Base-by-base conservation (phyloP, 1,139 yeast species). In the Pichia sp. region DNA sequence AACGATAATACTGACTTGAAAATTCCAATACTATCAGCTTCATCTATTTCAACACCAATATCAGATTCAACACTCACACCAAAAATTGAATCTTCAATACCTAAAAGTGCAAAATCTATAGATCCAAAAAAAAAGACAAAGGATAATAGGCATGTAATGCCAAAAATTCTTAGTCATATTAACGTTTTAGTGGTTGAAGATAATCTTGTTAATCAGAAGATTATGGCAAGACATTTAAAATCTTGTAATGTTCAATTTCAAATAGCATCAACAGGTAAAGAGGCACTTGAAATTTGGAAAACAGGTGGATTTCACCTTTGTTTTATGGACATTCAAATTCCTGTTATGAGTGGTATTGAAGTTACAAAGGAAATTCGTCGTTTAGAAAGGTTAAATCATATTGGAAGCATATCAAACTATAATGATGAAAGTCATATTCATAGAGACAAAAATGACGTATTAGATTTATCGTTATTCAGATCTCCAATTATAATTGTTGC, bases 401-500 rank as follows among this genome's bases (percentile, higher is more conserved):
- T 91, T 58, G 97, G 97, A 13, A 90, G 85, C 22, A 50, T 48
- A 22, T 42, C 55, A 14, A 28, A 45, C 22, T 44, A 51, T 38
- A 43, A 39, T 27, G 33, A 53, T 30, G 44, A 45, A 38, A 25
- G 19, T 7, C 25, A 27, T 14, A 8, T 4, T 19, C 36, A 36
- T 16, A 42, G 42, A 22, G 42, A 45, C 28, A n/a, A 54, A 9
- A 79, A 77, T 42, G 83, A 80, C 52, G 73, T 70, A 44, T 68
- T 88, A 14, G 90, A 87, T 60, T 67, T 80, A 46, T 70, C 74
- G 14, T 69, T 78, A 19, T 88, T 90, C 70, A 75, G 89, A 58
- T 86, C 96, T 0, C 98, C 99, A 0, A 96, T 93, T 29, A 93
- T 93, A 53, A 91, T 93, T 52, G 99, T 93, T 36, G 99, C 99